Evolutionary conservation across 2,329 filamentous ascomycete genomes (phyloP).

Genomic region (Diaporthe ampelina): DNA sequence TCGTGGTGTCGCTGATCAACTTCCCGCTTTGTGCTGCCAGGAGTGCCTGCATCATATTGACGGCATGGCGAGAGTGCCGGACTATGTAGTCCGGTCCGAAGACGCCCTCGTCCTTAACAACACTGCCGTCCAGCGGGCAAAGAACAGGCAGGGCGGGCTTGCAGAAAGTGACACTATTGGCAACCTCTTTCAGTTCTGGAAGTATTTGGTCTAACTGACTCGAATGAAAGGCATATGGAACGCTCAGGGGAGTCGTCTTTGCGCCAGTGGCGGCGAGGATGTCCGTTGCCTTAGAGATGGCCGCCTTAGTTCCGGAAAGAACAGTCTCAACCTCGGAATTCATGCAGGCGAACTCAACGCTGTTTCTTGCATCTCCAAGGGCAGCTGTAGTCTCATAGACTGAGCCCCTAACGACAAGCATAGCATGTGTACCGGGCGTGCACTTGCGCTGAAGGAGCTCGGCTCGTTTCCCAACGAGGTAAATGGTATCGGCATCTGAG

Average conservation of each 20-base stretch:
- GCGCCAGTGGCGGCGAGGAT: conserved; percentile 48
- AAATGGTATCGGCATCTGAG: conserved; percentile 78
- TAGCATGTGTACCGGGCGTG: conserved; percentile 74
- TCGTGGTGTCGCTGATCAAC: conserved; percentile 73
- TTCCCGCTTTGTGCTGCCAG: conserved; percentile 68
- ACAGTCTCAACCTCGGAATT: conserved; percentile 83
- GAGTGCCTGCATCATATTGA: conserved; percentile 76
- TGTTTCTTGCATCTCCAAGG: conserved; percentile 55
- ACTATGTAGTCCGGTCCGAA: conserved; percentile 74
- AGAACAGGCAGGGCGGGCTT: conserved; percentile 76
- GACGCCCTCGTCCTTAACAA: conserved; percentile 62
- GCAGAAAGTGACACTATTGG: conserved; percentile 58
- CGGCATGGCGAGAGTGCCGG: conserved; percentile 75
- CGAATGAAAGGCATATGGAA: conserved; percentile 68
- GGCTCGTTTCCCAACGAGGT: conserved; percentile 78
- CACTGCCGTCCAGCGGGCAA: conserved; percentile 74
- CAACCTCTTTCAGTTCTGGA: conserved; percentile 67
- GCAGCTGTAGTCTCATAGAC: conserved; percentile 66
- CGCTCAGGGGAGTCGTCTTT: conserved; percentile 55
- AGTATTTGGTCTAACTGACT: conserved; percentile 67
- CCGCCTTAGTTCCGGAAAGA: conserved; percentile 59
- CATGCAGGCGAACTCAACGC: conserved; percentile 75
- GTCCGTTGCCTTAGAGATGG: conserved; percentile 58
- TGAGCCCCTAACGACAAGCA: conserved; percentile 63
- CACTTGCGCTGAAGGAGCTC: conserved; percentile 75